Base-by-base conservation (phyloP, 2,329 filamentous ascomycete genomes). In the Fusarium goolgardi region DNA sequence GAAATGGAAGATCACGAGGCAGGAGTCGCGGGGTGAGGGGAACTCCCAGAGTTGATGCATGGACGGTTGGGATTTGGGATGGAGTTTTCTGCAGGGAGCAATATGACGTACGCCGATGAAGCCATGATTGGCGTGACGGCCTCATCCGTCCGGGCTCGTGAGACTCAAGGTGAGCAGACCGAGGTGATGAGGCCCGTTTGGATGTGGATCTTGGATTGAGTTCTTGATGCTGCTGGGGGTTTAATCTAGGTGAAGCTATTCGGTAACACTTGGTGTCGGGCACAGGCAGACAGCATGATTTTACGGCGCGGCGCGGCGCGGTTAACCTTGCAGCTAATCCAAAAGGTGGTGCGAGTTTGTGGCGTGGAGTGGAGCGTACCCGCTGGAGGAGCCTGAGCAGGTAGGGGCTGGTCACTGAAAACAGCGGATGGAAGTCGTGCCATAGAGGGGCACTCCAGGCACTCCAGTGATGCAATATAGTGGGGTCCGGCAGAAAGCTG, bases 41-140 rank as follows among this genome's bases (percentile, higher is more conserved):
- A 51, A 20, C 35, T 54, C 55, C 23, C 13, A 11, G 21, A 49
- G 39, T 43, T 20, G 34, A 46, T 39, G 41, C 21, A 40, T 50
- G 40, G 40, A 49, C 21, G 43, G 21, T 67, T 32, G 29, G n/a
- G 23, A 32, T 45, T 46, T 55, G 41, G 27, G 53, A 63, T 52
- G 58, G 53, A 71, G 61, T 65, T 73, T 73, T 73, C 65, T 63
- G 61, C 58, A 69, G 61, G 51, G 47, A 62, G 55, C 20, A 34
- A 44, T 59, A 70, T 65, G 72, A 74, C 72, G 67, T 74, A 74
- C 72, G 67, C 72, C 41, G 72, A 73, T 69, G 72, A 74, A 74
- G 72, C 71, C 72, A 74, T 74, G 67, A 39, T 55, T 63, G 67
- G 67, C 54, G 59, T 63, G 63, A 71, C 61, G 65, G 72, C 72